These are phyloP conservation scores for Leccinum ochraceum DNA, from an alignment of 768 basidiomycete species.

Conservation along the genomic window DNA sequence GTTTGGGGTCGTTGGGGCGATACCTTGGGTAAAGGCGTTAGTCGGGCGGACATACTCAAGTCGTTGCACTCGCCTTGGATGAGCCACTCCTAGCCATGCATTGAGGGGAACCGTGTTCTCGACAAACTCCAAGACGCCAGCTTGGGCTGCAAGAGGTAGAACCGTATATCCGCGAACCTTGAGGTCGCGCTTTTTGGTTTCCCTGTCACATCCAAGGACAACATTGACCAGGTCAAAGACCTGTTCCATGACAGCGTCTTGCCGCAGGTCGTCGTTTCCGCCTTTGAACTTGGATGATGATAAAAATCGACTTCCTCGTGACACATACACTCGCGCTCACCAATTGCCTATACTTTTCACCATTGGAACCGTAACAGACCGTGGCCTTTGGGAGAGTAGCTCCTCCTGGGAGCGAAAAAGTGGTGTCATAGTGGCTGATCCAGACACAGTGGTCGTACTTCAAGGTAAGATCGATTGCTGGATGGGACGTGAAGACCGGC, in stretches of 20 bases:
- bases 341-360: slow-evolving; percentile 70
- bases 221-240: slow-evolving; percentile 89
- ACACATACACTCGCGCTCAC: slow-evolving; percentile 44
- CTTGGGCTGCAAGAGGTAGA: slow-evolving; percentile 75
- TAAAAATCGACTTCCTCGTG: background rate
- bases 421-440: slow-evolving; percentile 60
- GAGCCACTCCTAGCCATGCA: slow-evolving; percentile 63
- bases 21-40: slow-evolving; percentile 50
- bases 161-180: slow-evolving; percentile 85
- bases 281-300: slow-evolving; percentile 80
- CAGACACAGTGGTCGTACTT: slow-evolving; percentile 71
- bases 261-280: slow-evolving; percentile 76
- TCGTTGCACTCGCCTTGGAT: slow-evolving; percentile 49
- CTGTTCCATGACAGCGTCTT: slow-evolving; percentile 99
- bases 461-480: slow-evolving; percentile 67
- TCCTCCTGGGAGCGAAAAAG: slow-evolving; percentile 73
- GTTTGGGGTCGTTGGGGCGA: slow-evolving; percentile 53
- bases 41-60: background rate
- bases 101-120: slow-evolving; percentile 68
- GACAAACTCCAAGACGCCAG: slow-evolving; percentile 92
- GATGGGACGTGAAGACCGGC: slow-evolving; percentile 80
- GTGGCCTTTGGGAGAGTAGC: slow-evolving; percentile 81
- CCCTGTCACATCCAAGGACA: slow-evolving; percentile 70
- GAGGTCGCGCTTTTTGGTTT: slow-evolving; percentile 72
- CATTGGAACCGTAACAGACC: slow-evolving; percentile 66